phyloP scores from a whole-genome alignment of 1,284 basidiomycete genomes.

The Microbotryum saponariae region DNA sequence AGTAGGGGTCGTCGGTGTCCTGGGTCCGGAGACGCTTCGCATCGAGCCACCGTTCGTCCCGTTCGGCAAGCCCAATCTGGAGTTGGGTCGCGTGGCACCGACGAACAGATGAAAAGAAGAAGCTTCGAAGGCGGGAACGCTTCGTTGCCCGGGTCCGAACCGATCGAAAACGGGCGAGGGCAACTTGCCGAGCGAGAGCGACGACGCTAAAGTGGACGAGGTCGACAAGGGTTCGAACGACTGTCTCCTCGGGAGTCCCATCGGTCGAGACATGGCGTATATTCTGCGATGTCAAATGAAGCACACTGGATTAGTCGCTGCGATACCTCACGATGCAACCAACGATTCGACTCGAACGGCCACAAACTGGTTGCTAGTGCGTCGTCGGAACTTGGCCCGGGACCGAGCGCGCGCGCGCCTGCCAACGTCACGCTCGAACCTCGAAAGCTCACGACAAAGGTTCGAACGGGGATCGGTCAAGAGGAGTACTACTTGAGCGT shows the following conservation, averaged over 20 bases:
- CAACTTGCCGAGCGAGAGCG: slow-evolving; percentile 30
- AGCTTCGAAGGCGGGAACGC: slow-evolving; percentile 32
- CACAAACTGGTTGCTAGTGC: no score
- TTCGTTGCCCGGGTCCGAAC: slow-evolving; percentile 29
- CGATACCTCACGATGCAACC: no score
- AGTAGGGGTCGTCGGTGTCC: no score
- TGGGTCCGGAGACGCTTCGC: slow-evolving; percentile 9
- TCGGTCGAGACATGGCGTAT: slow-evolving; percentile 9
- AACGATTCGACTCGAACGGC: no score
- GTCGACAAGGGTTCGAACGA: slow-evolving; percentile 28
- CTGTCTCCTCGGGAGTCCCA: slow-evolving; percentile 24
- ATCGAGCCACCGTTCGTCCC: neutral
- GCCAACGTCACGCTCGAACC: no score
- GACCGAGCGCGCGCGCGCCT: no score
- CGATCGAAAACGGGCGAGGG: slow-evolving; percentile 31
- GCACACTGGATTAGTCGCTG: no score
- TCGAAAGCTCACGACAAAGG: no score
- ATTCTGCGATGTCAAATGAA: neutral
- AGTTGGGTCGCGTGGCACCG: slow-evolving; percentile 1
- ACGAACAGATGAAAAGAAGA: neutral
- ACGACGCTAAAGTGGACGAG: slow-evolving; percentile 13
- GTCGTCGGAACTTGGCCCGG: no score
- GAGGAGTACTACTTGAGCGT: no score
- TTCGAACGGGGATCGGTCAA: no score
- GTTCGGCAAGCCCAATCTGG: slow-evolving; percentile 3